A percentile compares a stretch with the other conserved stretches of the same genome.
These are phyloP conservation scores for Jackrogersella multiformis DNA, from an alignment of 495 filamentous ascomycete species.

Conservation along the genomic window DNA sequence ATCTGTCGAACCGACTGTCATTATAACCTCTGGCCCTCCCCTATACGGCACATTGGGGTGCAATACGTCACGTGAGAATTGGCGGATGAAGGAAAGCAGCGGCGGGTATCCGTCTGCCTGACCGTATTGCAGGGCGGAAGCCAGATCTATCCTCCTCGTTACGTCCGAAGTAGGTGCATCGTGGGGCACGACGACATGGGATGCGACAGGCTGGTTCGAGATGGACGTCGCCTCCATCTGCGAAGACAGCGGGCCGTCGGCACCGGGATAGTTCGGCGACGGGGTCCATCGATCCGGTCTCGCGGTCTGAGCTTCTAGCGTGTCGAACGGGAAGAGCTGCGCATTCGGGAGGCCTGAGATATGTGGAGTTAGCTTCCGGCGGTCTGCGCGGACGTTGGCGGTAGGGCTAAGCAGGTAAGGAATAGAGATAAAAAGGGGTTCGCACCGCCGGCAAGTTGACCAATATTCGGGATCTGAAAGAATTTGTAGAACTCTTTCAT, in stretches of 20 bases:
- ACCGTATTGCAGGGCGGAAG: constrained; percentile 87
- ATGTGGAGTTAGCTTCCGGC: constrained; percentile 5
- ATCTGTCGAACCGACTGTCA: constrained; percentile 85
- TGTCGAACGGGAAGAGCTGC: constrained; percentile 89
- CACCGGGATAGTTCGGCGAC: constrained; percentile 65
- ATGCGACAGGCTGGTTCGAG: constrained; percentile 41
- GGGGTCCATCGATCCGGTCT: constrained; percentile 76
- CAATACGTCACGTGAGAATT: constrained; percentile 78
- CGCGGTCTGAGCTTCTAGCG: constrained; percentile 81
- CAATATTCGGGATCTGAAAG: constrained; percentile 80
- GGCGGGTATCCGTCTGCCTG: constrained; percentile 78
- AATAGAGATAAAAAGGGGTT: constrained; percentile 36
- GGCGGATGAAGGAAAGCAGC: constrained; percentile 75
- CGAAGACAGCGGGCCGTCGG: constrained; percentile 36
- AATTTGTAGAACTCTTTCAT: constrained; percentile 88
- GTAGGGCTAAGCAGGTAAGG: not conserved
- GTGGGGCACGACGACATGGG: constrained; percentile 77
- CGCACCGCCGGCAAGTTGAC: constrained; percentile 88
- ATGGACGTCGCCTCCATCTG: constrained; percentile 29
- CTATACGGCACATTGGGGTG: constrained; percentile 83
- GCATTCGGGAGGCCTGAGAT: constrained; percentile 76
- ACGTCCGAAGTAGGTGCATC: constrained; percentile 61
- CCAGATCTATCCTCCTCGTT: constrained; percentile 76
- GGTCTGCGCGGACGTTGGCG: not conserved
- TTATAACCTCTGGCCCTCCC: constrained; percentile 75